Evolutionary conservation across 177 flowering plant genomes (phyloP).

Genomic region (Tripterygium wilfordii): DNA sequence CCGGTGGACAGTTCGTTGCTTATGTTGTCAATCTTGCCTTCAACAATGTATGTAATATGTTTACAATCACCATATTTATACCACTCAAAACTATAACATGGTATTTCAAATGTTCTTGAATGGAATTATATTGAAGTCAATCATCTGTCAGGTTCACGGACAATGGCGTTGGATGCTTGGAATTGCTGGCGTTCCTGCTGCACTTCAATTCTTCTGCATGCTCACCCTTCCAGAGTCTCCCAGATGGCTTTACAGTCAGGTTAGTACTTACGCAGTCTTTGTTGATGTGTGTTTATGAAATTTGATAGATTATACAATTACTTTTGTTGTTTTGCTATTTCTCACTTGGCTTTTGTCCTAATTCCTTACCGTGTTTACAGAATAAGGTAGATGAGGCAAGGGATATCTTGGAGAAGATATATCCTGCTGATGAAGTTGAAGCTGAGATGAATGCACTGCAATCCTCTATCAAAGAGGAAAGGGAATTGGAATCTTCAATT

Average conservation of each 20-base stretch:
- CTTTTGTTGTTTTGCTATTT: too few relatives aligned
- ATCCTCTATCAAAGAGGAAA: constrained; percentile 44
- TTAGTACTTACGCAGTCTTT: constrained; percentile 8
- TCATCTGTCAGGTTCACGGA: constrained; percentile 35
- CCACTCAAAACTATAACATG: neutral
- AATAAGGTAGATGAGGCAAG: constrained; percentile 41
- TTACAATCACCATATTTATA: neutral
- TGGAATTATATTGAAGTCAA: neutral
- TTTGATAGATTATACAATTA: too few relatives aligned
- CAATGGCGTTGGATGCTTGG: constrained; percentile 96
- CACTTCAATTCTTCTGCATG: constrained; percentile 60
- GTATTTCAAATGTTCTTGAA: too few relatives aligned
- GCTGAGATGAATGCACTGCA: constrained; percentile 41
- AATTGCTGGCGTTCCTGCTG: constrained; percentile 59
- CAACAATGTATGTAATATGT: constrained; percentile 30
- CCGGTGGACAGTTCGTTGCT: constrained; percentile 72
- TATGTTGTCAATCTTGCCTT: constrained; percentile 68
- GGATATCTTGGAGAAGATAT: constrained; percentile 45
- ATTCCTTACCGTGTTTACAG: too few relatives aligned
- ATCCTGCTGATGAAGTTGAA: constrained; percentile 49
- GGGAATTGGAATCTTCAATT: constrained; percentile 22
- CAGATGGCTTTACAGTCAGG: constrained; percentile 69
- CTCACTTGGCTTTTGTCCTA: too few relatives aligned
- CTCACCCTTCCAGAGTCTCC: constrained; percentile 74
- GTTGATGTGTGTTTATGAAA: neutral